A percentile compares a stretch with the other conserved stretches of the same genome.
Conservation (phyloP, 371 early-diverging fungal genomes). For the Lichtheimia corymbifera region DNA sequence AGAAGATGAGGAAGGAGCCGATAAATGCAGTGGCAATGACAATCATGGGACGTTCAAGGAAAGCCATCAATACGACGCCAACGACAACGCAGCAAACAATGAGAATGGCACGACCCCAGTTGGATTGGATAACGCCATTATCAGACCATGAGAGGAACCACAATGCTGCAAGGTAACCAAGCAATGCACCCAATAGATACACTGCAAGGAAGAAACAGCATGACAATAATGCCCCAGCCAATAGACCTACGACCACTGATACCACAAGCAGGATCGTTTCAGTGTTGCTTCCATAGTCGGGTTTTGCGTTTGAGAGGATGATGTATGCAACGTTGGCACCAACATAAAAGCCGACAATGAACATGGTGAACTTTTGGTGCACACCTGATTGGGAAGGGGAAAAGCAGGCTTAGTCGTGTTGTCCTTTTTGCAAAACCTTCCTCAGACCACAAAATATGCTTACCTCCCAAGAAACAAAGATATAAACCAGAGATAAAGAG, state of each 20-base stretch:
- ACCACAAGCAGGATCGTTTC: slow-evolving; percentile 58
- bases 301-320: slow-evolving; percentile 51
- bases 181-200: slow-evolving; percentile 57
- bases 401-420: slow-evolving; percentile 11
- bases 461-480: slow-evolving; percentile 47
- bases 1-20: slow-evolving; percentile 58
- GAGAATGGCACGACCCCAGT: slow-evolving; percentile 58
- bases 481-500: slow-evolving; percentile 52
- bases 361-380: slow-evolving; percentile 60
- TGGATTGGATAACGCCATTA: slow-evolving; percentile 48
- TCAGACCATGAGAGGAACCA: slow-evolving; percentile 59
- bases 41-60: slow-evolving; percentile 53
- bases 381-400: slow-evolving; percentile 35
- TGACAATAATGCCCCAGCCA: slow-evolving; percentile 52
- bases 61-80: slow-evolving; percentile 52
- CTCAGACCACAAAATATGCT: slow-evolving; percentile 4
- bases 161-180: slow-evolving; percentile 58
- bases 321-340: slow-evolving; percentile 57
- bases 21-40: slow-evolving; percentile 56
- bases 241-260: slow-evolving; percentile 50
- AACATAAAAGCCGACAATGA: slow-evolving; percentile 60
- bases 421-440: slow-evolving; percentile 3
- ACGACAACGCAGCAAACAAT: slow-evolving; percentile 49
- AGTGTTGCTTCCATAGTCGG: slow-evolving; percentile 43
- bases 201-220: slow-evolving; percentile 65